Conservation (phyloP, 805 yeast species). For the Candida hungchunana region DNA sequence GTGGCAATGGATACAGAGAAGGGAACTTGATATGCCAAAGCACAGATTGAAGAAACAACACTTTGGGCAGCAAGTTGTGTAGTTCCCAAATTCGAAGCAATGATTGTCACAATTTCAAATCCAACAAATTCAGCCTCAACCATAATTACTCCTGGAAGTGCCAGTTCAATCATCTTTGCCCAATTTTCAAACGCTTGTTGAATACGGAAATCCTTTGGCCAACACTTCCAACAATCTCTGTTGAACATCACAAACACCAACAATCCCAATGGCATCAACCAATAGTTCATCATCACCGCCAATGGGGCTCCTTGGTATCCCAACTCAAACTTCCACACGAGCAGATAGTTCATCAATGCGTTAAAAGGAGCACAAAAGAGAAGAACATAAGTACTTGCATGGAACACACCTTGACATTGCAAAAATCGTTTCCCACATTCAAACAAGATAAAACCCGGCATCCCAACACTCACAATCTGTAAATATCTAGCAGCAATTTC, state of each 20-base stretch:
- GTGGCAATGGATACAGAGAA: constrained; percentile 68
- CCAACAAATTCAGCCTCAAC: constrained; percentile 74
- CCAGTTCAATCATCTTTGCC: constrained; percentile 48
- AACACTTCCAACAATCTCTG: constrained; percentile 55
- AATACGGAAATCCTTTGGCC: constrained; percentile 40
- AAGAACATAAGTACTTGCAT: constrained; percentile 72
- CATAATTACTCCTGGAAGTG: constrained; percentile 70
- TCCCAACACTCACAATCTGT: constrained; percentile 53
- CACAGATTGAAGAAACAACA: constrained; percentile 60
- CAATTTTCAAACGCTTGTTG: constrained; percentile 47
- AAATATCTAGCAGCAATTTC: constrained; percentile 50
- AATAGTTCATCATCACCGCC: constrained; percentile 67
- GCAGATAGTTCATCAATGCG: constrained; percentile 56
- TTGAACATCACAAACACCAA: constrained; percentile 32
- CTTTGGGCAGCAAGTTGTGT: constrained; percentile 70
- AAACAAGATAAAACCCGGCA: constrained; percentile 74
- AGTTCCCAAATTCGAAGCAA: constrained; percentile 68
- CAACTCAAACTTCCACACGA: constrained; percentile 76
- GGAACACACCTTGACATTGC: constrained; percentile 84
- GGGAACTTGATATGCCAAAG: constrained; percentile 65
- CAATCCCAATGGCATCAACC: constrained; percentile 47
- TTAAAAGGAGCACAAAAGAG: constrained; percentile 69
- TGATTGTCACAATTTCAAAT: constrained; percentile 65
- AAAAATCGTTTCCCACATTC: constrained; percentile 81
- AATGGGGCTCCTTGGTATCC: constrained; percentile 83